Evolutionary conservation across 169 alveolate species (phyloP).

Genomic region (Cryptosporidium xiaoi): DNA sequence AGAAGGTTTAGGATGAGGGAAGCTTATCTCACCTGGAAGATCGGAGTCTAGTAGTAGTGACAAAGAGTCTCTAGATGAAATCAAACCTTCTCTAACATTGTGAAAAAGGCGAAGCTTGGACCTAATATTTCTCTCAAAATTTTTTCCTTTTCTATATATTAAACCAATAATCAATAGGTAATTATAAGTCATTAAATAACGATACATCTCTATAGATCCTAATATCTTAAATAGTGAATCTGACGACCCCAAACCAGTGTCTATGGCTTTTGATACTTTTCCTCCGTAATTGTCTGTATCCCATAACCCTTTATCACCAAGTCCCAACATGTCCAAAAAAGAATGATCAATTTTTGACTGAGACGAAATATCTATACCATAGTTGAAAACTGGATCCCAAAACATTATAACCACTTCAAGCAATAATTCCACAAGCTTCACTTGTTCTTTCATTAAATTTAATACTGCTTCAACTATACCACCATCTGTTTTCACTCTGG

Average conservation of each 20-base stretch:
- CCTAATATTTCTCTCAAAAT: conserved; percentile 43
- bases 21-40: conserved; percentile 13
- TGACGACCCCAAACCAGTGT: neutral
- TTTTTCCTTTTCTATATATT: conserved; percentile 15
- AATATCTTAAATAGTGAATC: conserved; percentile 19
- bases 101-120: conserved; percentile 13
- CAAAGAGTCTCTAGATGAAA: conserved; percentile 22
- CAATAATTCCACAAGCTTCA: conserved; percentile 5
- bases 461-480: neutral
- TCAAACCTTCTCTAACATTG: conserved; percentile 20
- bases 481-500: conserved; percentile 11
- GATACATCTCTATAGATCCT: conserved; percentile 7
- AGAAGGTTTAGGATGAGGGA: conserved; percentile 38
- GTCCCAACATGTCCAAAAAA: conserved; percentile 66
- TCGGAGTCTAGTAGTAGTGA: conserved; percentile 18
- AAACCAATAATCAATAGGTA: conserved; percentile 38
- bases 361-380: conserved; percentile 64
- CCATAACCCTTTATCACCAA: conserved; percentile 51
- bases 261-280: conserved; percentile 11
- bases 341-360: neutral
- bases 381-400: conserved; percentile 47
- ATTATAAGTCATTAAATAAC: conserved; percentile 33
- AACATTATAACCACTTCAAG: conserved; percentile 9
- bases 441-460: conserved; percentile 18
- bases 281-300: conserved; percentile 36